Evolutionary conservation across 2,329 filamentous ascomycete genomes (phyloP).

Genomic region (Diplodia corticola): DNA sequence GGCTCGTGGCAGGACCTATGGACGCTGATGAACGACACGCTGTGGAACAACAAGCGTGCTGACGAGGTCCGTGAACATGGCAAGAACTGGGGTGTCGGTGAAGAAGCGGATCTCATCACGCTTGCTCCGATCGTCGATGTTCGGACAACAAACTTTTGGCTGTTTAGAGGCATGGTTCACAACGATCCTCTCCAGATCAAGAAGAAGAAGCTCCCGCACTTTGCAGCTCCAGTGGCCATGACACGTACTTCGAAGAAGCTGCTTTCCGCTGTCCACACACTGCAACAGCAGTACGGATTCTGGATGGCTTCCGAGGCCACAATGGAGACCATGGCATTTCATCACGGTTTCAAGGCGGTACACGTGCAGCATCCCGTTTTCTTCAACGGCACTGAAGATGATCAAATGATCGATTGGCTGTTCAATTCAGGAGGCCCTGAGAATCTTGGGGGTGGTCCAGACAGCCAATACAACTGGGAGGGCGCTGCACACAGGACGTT

Average conservation of each 20-base stretch:
- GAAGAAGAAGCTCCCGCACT: conserved; percentile 62
- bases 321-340: conserved; percentile 81
- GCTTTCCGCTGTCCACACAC: conserved; percentile 81
- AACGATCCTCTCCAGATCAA: conserved; percentile 69
- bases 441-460: conserved; percentile 19
- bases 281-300: conserved; percentile 80
- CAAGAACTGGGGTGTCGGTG: conserved; percentile 82
- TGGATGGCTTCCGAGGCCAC: conserved; percentile 97
- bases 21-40: conserved; percentile 41
- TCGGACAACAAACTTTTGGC: conserved; percentile 72
- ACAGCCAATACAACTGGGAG: conserved; percentile 22
- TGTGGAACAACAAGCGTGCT: conserved; percentile 41
- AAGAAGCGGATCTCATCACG: conserved; percentile 89
- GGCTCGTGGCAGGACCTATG: conserved; percentile 51
- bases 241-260: conserved; percentile 79
- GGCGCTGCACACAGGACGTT: conserved; percentile 10
- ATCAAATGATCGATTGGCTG: conserved; percentile 18
- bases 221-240: conserved; percentile 63
- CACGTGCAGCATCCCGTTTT: conserved; percentile 87
- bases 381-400: conserved; percentile 24
- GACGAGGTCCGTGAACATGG: conserved; percentile 74
- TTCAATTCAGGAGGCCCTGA: conserved; percentile 21
- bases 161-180: conserved; percentile 54
- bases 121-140: conserved; percentile 92
- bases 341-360: conserved; percentile 90